These are phyloP conservation scores for Geotrichum macrosporum DNA, from an alignment of 1,139 yeast species.

Conservation along the genomic window DNA sequence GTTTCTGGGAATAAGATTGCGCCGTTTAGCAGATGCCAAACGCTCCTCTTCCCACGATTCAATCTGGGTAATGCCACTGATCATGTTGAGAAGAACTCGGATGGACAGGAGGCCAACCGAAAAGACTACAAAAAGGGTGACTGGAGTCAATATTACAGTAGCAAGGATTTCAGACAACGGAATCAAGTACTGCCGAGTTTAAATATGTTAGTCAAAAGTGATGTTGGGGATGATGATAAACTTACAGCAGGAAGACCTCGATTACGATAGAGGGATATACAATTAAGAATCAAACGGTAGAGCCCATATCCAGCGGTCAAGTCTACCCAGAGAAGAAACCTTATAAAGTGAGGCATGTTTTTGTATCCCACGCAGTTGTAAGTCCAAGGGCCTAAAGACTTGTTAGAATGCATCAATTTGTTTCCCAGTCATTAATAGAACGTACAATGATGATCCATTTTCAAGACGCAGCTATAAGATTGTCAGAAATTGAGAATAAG, in stretches of 20 bases:
- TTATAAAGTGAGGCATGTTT: constrained; percentile 76
- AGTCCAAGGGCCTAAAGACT: constrained; percentile 66
- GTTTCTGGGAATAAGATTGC: constrained; percentile 29
- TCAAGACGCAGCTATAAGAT: constrained; percentile 58
- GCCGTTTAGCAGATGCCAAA: constrained; percentile 58
- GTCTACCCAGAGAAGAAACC: constrained; percentile 70
- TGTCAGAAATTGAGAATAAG: too few relatives aligned
- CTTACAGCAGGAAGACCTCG: constrained; percentile 50
- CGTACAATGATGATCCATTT: constrained; percentile 76
- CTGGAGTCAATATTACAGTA: constrained; percentile 53
- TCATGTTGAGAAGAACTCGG: constrained; percentile 55
- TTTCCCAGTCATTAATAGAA: constrained; percentile 31
- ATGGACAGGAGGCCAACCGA: constrained; percentile 56
- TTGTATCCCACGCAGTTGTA: constrained; percentile 75
- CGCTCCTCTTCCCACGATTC: constrained; percentile 92
- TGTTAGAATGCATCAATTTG: not conserved
- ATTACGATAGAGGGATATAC: constrained; percentile 47
- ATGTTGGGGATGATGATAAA: constrained; percentile 5
- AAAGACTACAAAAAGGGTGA: constrained; percentile 55
- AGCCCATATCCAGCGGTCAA: constrained; percentile 52
- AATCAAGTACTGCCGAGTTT: constrained; percentile 53
- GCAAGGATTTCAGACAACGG: constrained; percentile 52
- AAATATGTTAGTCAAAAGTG: not conserved
- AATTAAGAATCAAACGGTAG: constrained; percentile 44
- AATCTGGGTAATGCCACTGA: constrained; percentile 82